phyloP scores from a whole-genome alignment of 106 monocot genomes.

The Amphibolis antarctica region DNA sequence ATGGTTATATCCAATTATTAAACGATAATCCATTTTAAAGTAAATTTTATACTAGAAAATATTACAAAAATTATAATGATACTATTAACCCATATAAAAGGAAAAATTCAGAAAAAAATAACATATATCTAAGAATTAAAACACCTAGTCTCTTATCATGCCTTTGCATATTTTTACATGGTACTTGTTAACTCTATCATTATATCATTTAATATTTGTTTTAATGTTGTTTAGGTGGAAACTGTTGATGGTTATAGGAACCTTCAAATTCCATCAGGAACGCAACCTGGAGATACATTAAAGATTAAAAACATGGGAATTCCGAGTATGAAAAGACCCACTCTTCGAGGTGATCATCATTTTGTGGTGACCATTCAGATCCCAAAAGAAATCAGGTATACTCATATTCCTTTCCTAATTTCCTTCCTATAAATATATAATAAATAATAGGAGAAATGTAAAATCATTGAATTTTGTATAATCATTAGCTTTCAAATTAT shows the following conservation, averaged over 20 bases:
- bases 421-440: background rate
- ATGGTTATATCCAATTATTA: too few species aligned
- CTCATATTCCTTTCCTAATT: background rate
- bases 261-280: slow-evolving; percentile 72
- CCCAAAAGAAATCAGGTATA: slow-evolving; percentile 73
- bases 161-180: too few species aligned
- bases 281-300: slow-evolving; percentile 65
- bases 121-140: too few species aligned
- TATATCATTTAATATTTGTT: background rate
- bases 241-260: slow-evolving; percentile 64
- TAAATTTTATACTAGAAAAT: too few species aligned
- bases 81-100: too few species aligned
- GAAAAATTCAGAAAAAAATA: too few species aligned
- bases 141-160: too few species aligned
- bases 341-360: slow-evolving; percentile 80
- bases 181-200: background rate
- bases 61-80: too few species aligned
- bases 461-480: too few species aligned
- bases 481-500: too few species aligned
- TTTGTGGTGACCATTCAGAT: slow-evolving; percentile 61
- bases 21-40: too few species aligned
- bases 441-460: background rate
- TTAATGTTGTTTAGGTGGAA: slow-evolving; percentile 49
- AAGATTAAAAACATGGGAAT: slow-evolving; percentile 67
- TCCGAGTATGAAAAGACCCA: slow-evolving; percentile 70